A percentile compares a stretch with the other conserved stretches of the same genome.
Conservation (phyloP, 441 rosid species). For the Rhodomyrtus psidioides region DNA sequence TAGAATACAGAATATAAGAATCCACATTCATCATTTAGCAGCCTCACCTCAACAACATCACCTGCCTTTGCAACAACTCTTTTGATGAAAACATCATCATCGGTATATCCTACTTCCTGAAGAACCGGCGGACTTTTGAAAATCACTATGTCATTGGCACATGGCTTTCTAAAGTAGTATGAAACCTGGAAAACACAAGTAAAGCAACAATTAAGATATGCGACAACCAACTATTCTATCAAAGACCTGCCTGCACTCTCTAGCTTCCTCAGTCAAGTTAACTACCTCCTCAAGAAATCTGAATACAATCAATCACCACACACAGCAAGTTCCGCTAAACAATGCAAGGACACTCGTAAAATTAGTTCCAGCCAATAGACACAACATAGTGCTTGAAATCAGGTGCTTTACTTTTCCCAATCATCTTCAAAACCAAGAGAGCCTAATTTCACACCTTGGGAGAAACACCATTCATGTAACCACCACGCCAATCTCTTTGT, state of each 20-base stretch:
- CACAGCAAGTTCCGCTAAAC: background rate
- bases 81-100: slow-evolving; percentile 88
- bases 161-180: slow-evolving; percentile 86
- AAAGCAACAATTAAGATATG: background rate
- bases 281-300: background rate
- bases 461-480: background rate
- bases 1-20: background rate
- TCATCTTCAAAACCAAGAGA: background rate
- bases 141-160: slow-evolving; percentile 86
- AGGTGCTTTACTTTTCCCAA: background rate
- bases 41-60: slow-evolving; percentile 73
- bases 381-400: background rate
- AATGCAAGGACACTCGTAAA: background rate
- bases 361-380: background rate
- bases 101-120: slow-evolving; percentile 87
- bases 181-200: slow-evolving; percentile 48
- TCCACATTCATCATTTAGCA: background rate
- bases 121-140: slow-evolving; percentile 93
- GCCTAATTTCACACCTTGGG: background rate
- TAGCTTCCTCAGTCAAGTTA: background rate
- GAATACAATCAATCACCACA: background rate
- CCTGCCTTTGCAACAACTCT: slow-evolving; percentile 90
- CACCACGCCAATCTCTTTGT: background rate
- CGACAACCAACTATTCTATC: background rate
- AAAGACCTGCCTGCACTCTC: background rate